Evolutionary conservation across 2,329 filamentous ascomycete genomes (phyloP), one percentile per base, ranked within the genome.

Genomic region (Fusarium sp.): DNA sequence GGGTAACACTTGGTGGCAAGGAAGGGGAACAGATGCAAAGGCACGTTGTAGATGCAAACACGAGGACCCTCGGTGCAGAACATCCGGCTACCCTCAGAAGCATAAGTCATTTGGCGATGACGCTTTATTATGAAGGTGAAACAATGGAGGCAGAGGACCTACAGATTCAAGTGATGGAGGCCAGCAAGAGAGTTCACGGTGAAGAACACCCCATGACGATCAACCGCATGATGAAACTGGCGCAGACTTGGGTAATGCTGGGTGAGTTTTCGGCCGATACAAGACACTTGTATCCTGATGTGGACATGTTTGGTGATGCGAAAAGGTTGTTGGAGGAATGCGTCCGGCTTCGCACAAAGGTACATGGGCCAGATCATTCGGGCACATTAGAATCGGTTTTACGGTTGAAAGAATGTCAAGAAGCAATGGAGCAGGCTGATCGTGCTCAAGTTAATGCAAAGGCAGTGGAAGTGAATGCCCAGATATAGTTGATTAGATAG

Each of bases 191-290:
- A 21, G 11, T 62, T 12, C 32, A 59, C 1, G 56, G 64, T 1
- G n/a, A 59, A 20, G 64, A 70, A 14, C 51, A 70, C 20, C 60
- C 54, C 1, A 8, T 17, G 2, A 66, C 63, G 3, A 47, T 64
- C 10, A 5, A 1, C n/a, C 10, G 48, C 4, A 66, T 66, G 60
- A 10, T 7, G 3, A 45, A 40, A 2, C 43, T 66, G 9, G 62
- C 51, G 11, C 17, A 34, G 0, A 38, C 17, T n/a, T 62, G 59
- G 59, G 14, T n/a, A 11, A 19, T 42, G 3, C 6, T 45, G 21
- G 59, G 58, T 14, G 21, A 55, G 14, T 3, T n/a, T n/a, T n/a
- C n/a, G n/a, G n/a, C n/a, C n/a, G 32, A n/a, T 36, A 36, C 7
- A 36, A 19, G 38, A 14, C 57, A 50, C n/a, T 3, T 52, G 12